Percentiles rank a stretch among this genome's conserved stretches.
Conservation (phyloP, 2,329 filamentous ascomycete genomes). For the Diaporthe eres region DNA sequence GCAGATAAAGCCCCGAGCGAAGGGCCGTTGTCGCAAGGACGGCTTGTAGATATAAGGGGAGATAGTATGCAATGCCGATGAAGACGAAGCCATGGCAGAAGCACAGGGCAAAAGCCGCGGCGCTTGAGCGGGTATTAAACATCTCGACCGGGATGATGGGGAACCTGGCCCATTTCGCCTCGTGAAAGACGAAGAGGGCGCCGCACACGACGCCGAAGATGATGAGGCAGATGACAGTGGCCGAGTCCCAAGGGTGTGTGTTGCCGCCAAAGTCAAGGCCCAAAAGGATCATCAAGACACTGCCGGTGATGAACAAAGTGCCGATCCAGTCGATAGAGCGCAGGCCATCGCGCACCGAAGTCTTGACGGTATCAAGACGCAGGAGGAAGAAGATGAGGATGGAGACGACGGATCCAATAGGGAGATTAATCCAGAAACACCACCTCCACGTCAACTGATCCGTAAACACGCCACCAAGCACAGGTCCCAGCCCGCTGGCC, state of each 20-base stretch:
- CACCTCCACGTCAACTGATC: constrained; percentile 45
- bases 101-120: constrained; percentile 50
- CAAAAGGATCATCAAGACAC: constrained; percentile 75
- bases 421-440: constrained; percentile 48
- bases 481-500: constrained; percentile 44
- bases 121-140: constrained; percentile 67
- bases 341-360: constrained; percentile 70
- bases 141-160: constrained; percentile 75
- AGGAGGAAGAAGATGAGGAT: constrained; percentile 48
- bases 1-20: constrained; percentile 68
- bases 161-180: constrained; percentile 71
- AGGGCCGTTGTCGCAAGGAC: constrained; percentile 64
- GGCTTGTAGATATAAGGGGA: constrained; percentile 78
- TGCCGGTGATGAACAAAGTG: constrained; percentile 70
- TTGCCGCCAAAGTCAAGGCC: constrained; percentile 78
- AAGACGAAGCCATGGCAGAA: constrained; percentile 46
- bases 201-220: constrained; percentile 67
- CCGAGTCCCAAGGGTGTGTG: constrained; percentile 70
- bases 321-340: constrained; percentile 73
- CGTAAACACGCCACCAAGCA: constrained; percentile 47
- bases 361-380: constrained; percentile 71
- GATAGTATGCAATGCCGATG: constrained; percentile 74
- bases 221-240: constrained; percentile 70
- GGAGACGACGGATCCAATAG: constrained; percentile 42
- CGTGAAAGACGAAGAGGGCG: constrained; percentile 67